Conservation (phyloP, 208 protist genomes). For the Trypanosoma avium region DNA sequence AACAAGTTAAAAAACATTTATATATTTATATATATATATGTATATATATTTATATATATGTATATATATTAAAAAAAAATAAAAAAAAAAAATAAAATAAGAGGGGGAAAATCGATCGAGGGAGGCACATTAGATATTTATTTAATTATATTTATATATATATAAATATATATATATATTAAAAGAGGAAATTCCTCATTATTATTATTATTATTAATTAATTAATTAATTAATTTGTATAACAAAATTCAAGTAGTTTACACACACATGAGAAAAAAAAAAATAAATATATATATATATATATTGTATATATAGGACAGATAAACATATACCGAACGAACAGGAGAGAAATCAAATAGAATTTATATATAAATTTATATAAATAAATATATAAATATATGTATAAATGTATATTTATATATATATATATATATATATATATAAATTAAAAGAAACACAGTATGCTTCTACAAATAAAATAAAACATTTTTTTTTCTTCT, state of each 20-base stretch:
- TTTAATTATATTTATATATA: too few species aligned
- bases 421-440: neutral
- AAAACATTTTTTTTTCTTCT: too few species aligned
- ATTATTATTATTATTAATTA: too few species aligned
- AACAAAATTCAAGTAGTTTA: too few species aligned
- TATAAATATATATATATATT: neutral
- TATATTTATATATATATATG: constrained; percentile 4
- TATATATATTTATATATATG: neutral
- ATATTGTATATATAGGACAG: neutral
- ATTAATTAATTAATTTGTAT: too few species aligned
- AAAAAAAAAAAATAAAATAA: neutral
- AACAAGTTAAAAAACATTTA: neutral
- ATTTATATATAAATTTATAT: constrained; percentile 7
- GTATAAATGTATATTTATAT: constrained; percentile 1
- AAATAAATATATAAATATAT: constrained; percentile 7
- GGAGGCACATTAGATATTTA: too few species aligned
- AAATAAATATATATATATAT: neutral
- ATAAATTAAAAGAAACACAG: constrained; percentile 23
- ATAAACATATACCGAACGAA: neutral
- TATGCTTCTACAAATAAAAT: too few species aligned
- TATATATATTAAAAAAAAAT: neutral
- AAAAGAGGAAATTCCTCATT: neutral
- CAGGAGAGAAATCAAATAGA: neutral
- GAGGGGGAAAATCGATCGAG: constrained; percentile 9
- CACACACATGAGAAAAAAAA: neutral